Base-by-base conservation (phyloP, 2,329 filamentous ascomycete species). In the Neonectria hederae region DNA sequence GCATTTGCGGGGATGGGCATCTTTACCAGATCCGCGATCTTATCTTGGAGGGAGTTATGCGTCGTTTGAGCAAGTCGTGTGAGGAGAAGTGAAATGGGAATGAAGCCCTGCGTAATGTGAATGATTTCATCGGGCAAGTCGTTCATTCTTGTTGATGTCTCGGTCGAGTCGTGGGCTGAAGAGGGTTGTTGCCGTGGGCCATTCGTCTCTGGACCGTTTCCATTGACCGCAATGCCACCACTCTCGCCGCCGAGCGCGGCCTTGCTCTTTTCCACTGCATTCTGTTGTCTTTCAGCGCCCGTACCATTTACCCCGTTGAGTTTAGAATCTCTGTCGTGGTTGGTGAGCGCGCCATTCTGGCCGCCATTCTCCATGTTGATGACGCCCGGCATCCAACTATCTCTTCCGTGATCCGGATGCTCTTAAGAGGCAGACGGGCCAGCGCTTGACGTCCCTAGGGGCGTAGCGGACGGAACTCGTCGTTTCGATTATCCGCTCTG, bases 41-140 rank as follows among this genome's bases (percentile, higher is more conserved):
- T 84, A 9, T 92, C 89, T 53, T 88, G 84, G 32, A 98, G 83
- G 59, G 90, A 88, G 75, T 92, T 93, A 79, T 94, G 94, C 53
- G 92, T 93, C 73, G 90, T 89, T 78, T 97, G 94, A 35, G 92
- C 90, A 40, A 96, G 86, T 70, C 96, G 89, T 68, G 89, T 87
- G 56, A 98, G 85, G 49, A 99, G 82, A 14, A 86, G 86, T 5
- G 90, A 89, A 21, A 98, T 84, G 4, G 93, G 90, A 60, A 95
- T 85, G 76, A 94, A 97, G 35, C 89, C 90, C 62, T 90, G 83
- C 0, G 90, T 90, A 63, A 97, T 91, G 74, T 97, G 93, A 40
- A 82, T 78, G 40, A 91, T 87, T 73, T 89, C 86, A 62, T 87
- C 84, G 11, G 88, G 87, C 1, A 89, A 78, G 65, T 89, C 83